Evolutionary conservation across 108 stramenopile species (phyloP), one percentile per base, ranked within the genome.

Genomic region (Cylindrotheca closterium): DNA sequence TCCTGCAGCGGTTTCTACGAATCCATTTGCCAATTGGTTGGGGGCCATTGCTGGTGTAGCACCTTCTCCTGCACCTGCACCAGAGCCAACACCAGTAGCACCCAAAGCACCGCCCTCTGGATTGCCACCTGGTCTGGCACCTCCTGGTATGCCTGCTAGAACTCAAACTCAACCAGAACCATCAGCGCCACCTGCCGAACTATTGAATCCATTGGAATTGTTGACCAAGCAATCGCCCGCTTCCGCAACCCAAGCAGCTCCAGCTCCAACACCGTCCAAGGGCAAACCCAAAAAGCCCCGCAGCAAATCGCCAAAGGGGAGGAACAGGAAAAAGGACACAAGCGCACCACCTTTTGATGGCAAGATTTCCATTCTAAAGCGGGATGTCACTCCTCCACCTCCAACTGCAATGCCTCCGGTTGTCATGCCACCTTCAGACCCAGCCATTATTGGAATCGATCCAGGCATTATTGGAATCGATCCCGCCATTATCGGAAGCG

Each of bases 11-110:
- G 45, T 17, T 61, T 68, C 63, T 50, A 22, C 29, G 7, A 79
- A 73, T 59, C 76, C 92, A 22, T 90, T 89, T 73, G 79, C 87
- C 25, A 94, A 91, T 55, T 94, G 93, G 93, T 67, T 94, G 24
- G 88, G 89, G 42, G 68, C 77, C 51, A 74, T 81, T 65, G 80
- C 80, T 18, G 63, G 26, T 26, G 60, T 25, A 3, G 25, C 30
- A 8, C 27, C 47, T 1, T 5, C 29, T 26, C 48, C 75, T 25
- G 57, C 63, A 2, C 37, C 27, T 3, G 2, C 32, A 30, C 57
- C 58, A 37, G 45, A 61, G 37, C 33, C 58, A 30, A 50, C 30
- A 3, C 25, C 75, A 56, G 63, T 77, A 32, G 57, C 55, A 33
- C 47, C 49, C 15, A 71, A 54, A 19, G 49, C 47, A 4, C 8